Conservation (phyloP, 2,329 filamentous ascomycete genomes). For the Fusarium clavum region DNA sequence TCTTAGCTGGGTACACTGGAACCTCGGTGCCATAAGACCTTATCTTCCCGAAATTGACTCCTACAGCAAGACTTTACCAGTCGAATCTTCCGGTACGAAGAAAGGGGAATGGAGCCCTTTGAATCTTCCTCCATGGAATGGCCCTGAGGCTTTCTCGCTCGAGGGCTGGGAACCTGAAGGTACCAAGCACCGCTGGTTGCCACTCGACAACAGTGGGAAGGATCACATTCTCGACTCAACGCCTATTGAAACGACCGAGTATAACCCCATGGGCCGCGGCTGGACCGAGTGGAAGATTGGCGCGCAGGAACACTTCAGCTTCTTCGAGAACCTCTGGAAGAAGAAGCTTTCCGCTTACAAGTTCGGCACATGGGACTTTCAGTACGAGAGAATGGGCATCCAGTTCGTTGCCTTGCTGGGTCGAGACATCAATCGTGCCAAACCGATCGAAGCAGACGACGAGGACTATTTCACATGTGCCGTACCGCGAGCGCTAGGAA, state of each 20-base stretch:
- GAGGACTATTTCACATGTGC: slow-evolving; percentile 59
- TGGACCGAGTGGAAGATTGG: slow-evolving; percentile 63
- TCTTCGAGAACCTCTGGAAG: slow-evolving; percentile 63
- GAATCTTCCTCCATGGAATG: slow-evolving; percentile 51
- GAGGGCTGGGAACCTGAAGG: slow-evolving; percentile 53
- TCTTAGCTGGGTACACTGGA: slow-evolving; percentile 65
- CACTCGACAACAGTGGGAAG: slow-evolving; percentile 47
- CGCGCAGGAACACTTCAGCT: slow-evolving; percentile 60
- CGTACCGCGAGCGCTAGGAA: slow-evolving; percentile 54
- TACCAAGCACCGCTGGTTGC: slow-evolving; percentile 63
- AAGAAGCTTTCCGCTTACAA: slow-evolving; percentile 60
- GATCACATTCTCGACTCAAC: slow-evolving; percentile 57
- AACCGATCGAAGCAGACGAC: slow-evolving; percentile 58
- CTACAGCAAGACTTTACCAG: slow-evolving; percentile 30
- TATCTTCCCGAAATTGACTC: slow-evolving; percentile 62
- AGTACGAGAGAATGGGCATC: slow-evolving; percentile 62
- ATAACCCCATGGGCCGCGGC: slow-evolving; percentile 58
- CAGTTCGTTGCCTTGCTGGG: slow-evolving; percentile 67
- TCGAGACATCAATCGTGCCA: slow-evolving; percentile 60
- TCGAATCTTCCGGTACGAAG: slow-evolving; percentile 42
- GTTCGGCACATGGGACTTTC: slow-evolving; percentile 62
- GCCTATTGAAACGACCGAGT: slow-evolving; percentile 62
- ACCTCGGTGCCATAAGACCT: slow-evolving; percentile 62
- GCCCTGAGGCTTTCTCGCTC: slow-evolving; percentile 46
- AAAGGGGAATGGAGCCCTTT: slow-evolving; percentile 55